Percentiles rank a stretch among this genome's conserved stretches.
Conservation (phyloP, 106 monocot species). For the Agapanthus africanus region DNA sequence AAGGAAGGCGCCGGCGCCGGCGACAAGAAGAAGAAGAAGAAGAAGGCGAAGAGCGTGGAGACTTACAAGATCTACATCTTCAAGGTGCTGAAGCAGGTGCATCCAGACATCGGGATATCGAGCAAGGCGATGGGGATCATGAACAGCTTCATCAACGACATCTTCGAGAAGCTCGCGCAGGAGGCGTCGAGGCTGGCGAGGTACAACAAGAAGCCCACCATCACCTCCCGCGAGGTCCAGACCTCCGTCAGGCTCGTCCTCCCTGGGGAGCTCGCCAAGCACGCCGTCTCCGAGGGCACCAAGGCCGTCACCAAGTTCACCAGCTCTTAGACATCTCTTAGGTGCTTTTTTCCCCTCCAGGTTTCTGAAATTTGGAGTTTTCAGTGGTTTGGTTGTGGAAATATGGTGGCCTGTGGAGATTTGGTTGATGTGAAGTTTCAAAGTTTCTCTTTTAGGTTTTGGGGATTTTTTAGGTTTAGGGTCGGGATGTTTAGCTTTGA, state of each 20-base stretch:
- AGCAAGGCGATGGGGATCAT: constrained; percentile 98
- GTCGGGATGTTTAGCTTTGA: no score
- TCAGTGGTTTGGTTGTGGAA: no score
- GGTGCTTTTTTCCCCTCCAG: no score
- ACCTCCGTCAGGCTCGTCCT: constrained; percentile 71
- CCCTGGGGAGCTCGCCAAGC: constrained; percentile 79
- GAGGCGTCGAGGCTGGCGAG: constrained; percentile 60
- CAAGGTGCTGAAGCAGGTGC: constrained; percentile 98
- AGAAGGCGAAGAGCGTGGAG: constrained; percentile 46
- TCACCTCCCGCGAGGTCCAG: constrained; percentile 93
- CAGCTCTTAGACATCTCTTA: constrained; percentile 27
- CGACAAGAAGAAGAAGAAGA: no score
- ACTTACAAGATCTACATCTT: constrained; percentile 99
- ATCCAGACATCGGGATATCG: constrained; percentile 92
- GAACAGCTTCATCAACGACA: constrained; percentile 96
- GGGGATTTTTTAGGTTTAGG: no score
- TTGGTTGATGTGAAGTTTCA: no score
- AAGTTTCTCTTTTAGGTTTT: no score
- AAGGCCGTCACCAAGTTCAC: constrained; percentile 53
- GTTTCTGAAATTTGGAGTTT: no score
- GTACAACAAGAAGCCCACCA: constrained; percentile 87
- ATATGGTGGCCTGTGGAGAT: no score
- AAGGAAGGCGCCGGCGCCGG: no score
- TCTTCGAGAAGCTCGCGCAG: constrained; percentile 92
- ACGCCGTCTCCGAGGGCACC: constrained; percentile 51